Conservation (phyloP, 331 rosid genomes). For the Rosa hybrid region DNA sequence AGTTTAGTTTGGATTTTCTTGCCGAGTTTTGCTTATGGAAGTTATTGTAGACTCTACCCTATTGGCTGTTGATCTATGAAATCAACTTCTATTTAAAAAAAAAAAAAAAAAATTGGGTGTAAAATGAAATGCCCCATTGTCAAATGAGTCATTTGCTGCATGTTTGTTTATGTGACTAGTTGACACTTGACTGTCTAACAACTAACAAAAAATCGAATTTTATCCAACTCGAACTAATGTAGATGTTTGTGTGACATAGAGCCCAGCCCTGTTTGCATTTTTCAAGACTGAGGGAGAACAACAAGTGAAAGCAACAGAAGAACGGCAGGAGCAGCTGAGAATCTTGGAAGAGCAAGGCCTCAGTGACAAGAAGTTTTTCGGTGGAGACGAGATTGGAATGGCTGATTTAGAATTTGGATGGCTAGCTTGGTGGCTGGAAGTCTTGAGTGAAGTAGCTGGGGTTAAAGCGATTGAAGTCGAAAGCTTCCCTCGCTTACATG, state of each 20-base stretch:
- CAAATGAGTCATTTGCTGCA: too few relatives aligned
- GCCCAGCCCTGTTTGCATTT: not conserved
- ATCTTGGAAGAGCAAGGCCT: slow-evolving; percentile 28
- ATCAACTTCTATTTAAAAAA: too few relatives aligned
- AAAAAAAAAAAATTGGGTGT: too few relatives aligned
- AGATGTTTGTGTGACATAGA: not conserved
- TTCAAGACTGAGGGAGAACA: slow-evolving; percentile 20
- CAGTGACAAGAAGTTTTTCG: slow-evolving; percentile 18
- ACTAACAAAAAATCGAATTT: not conserved
- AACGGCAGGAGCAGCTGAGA: slow-evolving; percentile 5
- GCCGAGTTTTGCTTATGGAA: too few relatives aligned
- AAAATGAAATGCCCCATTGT: too few relatives aligned
- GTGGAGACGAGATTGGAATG: slow-evolving; percentile 16
- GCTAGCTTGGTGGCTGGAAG: slow-evolving; percentile 15
- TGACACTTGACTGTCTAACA: not conserved
- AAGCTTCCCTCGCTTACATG: slow-evolving; percentile 23
- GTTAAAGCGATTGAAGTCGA: slow-evolving; percentile 17
- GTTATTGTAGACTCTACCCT: too few relatives aligned
- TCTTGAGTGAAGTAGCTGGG: slow-evolving; percentile 14
- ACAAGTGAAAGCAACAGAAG: slow-evolving; percentile 20
- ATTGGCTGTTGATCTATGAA: too few relatives aligned
- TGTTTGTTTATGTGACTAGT: too few relatives aligned
- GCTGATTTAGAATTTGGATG: slow-evolving; percentile 24
- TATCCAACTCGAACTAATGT: not conserved
- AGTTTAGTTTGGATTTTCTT: too few relatives aligned